Evolutionary conservation across 306 rosid species (phyloP), one percentile per base, ranked within the genome.

Genomic region (Parietaria judaica): DNA sequence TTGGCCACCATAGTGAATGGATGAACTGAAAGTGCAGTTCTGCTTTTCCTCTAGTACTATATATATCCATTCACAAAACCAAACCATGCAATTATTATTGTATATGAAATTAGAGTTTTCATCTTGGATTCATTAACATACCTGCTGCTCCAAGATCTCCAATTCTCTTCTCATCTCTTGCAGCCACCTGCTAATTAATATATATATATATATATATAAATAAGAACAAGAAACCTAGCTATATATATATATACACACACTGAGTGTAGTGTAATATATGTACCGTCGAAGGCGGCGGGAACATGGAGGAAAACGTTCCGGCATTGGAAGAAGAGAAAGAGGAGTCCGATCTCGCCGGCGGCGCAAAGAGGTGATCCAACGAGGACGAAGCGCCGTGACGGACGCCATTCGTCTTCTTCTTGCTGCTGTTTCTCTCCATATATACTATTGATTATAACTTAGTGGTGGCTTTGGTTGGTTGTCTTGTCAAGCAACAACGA

Each of bases 1-100:
- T 81, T 83, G 97, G 74, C 94, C 95, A 54, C 95, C 95, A 74
- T 90, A 90, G 68, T 79, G 70, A 77, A 90, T 87, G 36, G 95
- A 90, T 58, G 95, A 87, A 74, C 84, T 84, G 55, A 68, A 83
- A 74, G 72, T 77, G 74, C 81, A 75, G 90, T 46, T 81, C 90
- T 75, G 54, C 70, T 16, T 62, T 51, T 77, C 78, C 84, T 23
- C n/a, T n/a, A n/a, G n/a, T n/a, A n/a, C n/a, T n/a, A n/a, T n/a
- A n/a, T n/a, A n/a, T n/a, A n/a, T n/a, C n/a, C n/a, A n/a, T n/a
- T n/a, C n/a, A n/a, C n/a, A n/a, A n/a, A n/a, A n/a, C n/a, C 31
- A 23, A 0, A 23, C 31, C 31, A 23, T 23, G 31, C 31, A 23
- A 23, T 23, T 23, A 23, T 23, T 23, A 1, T 23, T 23, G 31